Percentiles rank a stretch among this genome's conserved stretches.
phyloP scores from a whole-genome alignment of 1,284 basidiomycete species.

The Trichosporon sp. region DNA sequence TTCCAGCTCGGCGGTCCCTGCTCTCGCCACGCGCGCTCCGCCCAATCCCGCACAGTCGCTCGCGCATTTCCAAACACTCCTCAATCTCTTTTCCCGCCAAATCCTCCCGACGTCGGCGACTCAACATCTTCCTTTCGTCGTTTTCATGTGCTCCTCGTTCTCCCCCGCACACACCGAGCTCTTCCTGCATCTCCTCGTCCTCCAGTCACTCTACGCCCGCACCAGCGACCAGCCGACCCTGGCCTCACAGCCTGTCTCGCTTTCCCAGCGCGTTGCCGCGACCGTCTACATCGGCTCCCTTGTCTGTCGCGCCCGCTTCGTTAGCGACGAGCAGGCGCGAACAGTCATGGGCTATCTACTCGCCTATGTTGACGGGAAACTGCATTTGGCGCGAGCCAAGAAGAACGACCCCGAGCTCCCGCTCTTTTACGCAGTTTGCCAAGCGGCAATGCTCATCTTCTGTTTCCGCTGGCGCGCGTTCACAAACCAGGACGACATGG shows the following conservation, averaged over 20 bases:
- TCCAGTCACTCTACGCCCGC: constrained; percentile 77
- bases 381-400: constrained; percentile 66
- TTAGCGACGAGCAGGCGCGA: constrained; percentile 74
- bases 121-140: constrained; percentile 93
- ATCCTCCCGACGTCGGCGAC: constrained; percentile 96
- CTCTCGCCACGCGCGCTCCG: constrained; percentile 28
- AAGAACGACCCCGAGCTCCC: constrained; percentile 53
- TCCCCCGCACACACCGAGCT: constrained; percentile 86
- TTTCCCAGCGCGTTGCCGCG: constrained; percentile 70
- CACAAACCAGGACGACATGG: constrained; percentile 26
- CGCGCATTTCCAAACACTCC: constrained; percentile 79
- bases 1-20: constrained; percentile 23
- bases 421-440: constrained; percentile 90
- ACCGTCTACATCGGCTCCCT: constrained; percentile 91
- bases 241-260: constrained; percentile 42
- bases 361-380: constrained; percentile 73
- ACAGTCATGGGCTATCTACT: constrained; percentile 81
- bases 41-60: constrained; percentile 47
- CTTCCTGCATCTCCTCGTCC: constrained; percentile 89
- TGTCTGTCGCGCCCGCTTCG: constrained; percentile 85
- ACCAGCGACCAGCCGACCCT: constrained; percentile 61
- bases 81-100: constrained; percentile 88
- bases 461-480: constrained; percentile 87
- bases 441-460: constrained; percentile 94
- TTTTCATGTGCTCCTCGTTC: constrained; percentile 94